A percentile compares a stretch with the other conserved stretches of the same genome.
These are phyloP conservation scores for Paracoccidioides lutzii DNA, from an alignment of 2,329 filamentous ascomycete species.

Conservation along the genomic window DNA sequence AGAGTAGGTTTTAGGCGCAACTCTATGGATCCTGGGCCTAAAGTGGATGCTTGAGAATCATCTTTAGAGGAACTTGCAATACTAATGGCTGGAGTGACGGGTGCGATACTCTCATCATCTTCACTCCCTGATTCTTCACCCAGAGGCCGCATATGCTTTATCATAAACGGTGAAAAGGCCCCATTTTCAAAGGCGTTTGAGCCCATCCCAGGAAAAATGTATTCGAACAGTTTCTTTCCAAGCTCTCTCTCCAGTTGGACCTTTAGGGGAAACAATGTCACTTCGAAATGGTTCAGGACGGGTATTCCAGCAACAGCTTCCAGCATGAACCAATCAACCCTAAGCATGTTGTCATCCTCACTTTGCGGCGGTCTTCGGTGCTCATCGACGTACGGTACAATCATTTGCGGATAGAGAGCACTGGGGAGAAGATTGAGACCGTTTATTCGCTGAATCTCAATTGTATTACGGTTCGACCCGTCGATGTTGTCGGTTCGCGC, in stretches of 20 bases:
- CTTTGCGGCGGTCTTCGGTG: conserved; percentile 42
- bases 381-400: conserved; percentile 71
- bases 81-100: conserved; percentile 27
- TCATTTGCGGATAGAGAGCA: conserved; percentile 91
- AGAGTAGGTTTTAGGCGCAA: conserved; percentile 73
- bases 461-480: conserved; percentile 84
- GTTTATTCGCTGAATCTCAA: conserved; percentile 76
- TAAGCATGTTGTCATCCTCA: conserved; percentile 67
- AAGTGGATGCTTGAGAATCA: conserved; percentile 39
- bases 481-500: conserved; percentile 95
- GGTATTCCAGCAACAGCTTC: conserved; percentile 96
- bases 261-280: conserved; percentile 83
- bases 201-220: conserved; percentile 82
- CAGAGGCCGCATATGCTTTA: conserved; percentile 40
- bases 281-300: conserved; percentile 93
- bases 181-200: conserved; percentile 38
- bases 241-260: conserved; percentile 88
- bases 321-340: conserved; percentile 95
- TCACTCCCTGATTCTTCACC: conserved; percentile 29
- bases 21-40: conserved; percentile 62
- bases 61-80: conserved; percentile 26
- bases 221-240: conserved; percentile 87
- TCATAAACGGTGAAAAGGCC: conserved; percentile 40
- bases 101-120: conserved; percentile 32
- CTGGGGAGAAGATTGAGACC: conserved; percentile 83